Base-by-base conservation (phyloP, 352 stramenopile species). In the Phytophthora sojae region DNA sequence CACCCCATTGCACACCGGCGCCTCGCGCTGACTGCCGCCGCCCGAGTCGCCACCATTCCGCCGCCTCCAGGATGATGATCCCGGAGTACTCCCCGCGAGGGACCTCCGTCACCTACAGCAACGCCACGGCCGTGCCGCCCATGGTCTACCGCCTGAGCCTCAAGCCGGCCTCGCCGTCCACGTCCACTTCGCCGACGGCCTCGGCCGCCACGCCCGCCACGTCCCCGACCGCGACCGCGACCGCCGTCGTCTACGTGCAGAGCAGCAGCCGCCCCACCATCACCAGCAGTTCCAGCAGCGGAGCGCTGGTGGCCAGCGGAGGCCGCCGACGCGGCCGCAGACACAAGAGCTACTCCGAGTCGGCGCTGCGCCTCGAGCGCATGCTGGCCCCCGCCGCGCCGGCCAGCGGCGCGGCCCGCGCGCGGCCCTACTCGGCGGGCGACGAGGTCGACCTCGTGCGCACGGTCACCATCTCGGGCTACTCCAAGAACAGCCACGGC, bases 291-390 rank as follows among this genome's bases (percentile, higher is more conserved):
- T 30, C 65, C 19, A 77, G 69, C 25, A 73, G 52, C 42, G 71
- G 73, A 42, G 61, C 64, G 21, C 42, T 84, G 39, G 55, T 50
- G 61, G 47, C 53, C 30, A 63, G 35, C 37, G 72, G 58, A 35
- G 57, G 64, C 44, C 55, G 57, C 39, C 64, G 69, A 3, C 68
- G 67, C n/a, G 47, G 65, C 47, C 74, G 69, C 9, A 76, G 85
- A 66, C 65, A 83, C 72, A 92, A 92, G 72, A 90, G 85, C 74
- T 82, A 88, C 74, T 91, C 85, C 5, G 85, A 89, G 62, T 81
- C 81, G 3, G 85, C 78, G 4, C 35, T 82, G 26, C 69, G 73
- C 25, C 76, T 92, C 21, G 85, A 92, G 70, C 74, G 77, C 15
- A 81, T 86, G 75, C 49, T 78, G 11, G 61, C 42, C 11, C 60